Evolutionary conservation across 2,329 filamentous ascomycete species (phyloP), one percentile per base, ranked within the genome.

Genomic region (Salinomyces thailandicus): DNA sequence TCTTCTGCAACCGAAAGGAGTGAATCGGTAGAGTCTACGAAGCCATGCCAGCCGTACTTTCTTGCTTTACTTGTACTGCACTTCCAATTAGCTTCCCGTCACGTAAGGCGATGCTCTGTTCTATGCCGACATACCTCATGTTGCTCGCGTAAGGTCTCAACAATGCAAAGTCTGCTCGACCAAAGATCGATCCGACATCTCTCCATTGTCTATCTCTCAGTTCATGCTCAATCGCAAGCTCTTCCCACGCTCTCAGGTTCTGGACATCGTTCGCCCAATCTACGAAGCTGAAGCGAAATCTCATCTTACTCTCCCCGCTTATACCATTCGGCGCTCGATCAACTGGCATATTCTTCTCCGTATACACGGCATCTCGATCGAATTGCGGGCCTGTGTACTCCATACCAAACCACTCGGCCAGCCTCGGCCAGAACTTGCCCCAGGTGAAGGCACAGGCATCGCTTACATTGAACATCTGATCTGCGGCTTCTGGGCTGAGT

Each of bases 101-200:
- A 26, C n/a, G n/a, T n/a, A n/a, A n/a, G n/a, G 12, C 18, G 17
- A 26, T 27, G 5, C 27, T 7, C 20, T 24, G 7, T 7, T n/a
- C n/a, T 24, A n/a, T 24, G 7, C 7, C 7, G 7, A 35, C 39
- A 27, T 30, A 42, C 36, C 38, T 38, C 20, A 38, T 29, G 5
- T 38, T 8, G 12, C 31, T 38, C 24, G 36, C 28, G 17, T 38
- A 33, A 2, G 35, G 31, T 14, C 31, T 14, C 17, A 19, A 20
- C 13, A 31, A 12, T 4, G 8, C 17, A 18, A 29, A 38, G 16
- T 42, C 31, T 13, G 36, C 36, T 28, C 39, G 14, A 3, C 39
- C 39, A 28, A 42, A 42, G 3, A 42, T 30, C 3, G 39, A 39
- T n/a, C 39, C 39, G 15, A 42, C 36, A 33, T 42, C 36, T 14